Conservation (phyloP, 495 filamentous ascomycete genomes). For the Aspergillus indologenus region DNA sequence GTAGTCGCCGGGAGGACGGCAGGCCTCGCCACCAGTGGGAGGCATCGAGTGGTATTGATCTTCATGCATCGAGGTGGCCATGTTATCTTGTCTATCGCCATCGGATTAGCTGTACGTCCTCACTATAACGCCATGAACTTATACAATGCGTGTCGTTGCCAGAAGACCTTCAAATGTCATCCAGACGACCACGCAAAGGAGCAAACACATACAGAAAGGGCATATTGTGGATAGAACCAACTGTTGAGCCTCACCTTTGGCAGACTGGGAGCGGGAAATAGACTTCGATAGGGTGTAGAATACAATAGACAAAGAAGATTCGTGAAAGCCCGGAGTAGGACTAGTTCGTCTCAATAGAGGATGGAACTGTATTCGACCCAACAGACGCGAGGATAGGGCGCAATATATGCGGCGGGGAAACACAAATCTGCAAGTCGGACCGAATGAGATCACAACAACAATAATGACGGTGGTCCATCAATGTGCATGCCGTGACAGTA, state of each 20-base stretch:
- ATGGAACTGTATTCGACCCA: not conserved
- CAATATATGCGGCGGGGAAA: not conserved
- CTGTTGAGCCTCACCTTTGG: not conserved
- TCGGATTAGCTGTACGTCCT: constrained; percentile 1
- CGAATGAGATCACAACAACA: constrained; percentile 19
- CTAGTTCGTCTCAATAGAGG: not conserved
- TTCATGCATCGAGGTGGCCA: constrained; percentile 24
- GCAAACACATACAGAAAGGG: not conserved
- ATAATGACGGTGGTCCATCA: not conserved
- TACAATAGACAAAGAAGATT: not conserved
- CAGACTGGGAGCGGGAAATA: not conserved
- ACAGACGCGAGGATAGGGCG: not conserved
- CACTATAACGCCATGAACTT: not conserved
- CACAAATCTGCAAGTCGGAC: not conserved
- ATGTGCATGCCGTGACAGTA: not conserved
- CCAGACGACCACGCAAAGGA: not conserved
- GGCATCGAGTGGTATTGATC: constrained; percentile 22
- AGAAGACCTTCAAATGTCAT: not conserved
- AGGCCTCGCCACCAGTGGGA: constrained; percentile 19
- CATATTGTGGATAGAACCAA: not conserved
- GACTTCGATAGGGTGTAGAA: not conserved
- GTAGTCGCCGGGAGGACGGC: constrained; percentile 18
- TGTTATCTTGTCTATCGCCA: constrained; percentile 1
- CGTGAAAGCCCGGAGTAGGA: not conserved
- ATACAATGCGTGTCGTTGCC: not conserved